Percentiles rank a stretch among this genome's conserved stretches.
Conservation (phyloP, 768 basidiomycete genomes). For the Postia placenta region DNA sequence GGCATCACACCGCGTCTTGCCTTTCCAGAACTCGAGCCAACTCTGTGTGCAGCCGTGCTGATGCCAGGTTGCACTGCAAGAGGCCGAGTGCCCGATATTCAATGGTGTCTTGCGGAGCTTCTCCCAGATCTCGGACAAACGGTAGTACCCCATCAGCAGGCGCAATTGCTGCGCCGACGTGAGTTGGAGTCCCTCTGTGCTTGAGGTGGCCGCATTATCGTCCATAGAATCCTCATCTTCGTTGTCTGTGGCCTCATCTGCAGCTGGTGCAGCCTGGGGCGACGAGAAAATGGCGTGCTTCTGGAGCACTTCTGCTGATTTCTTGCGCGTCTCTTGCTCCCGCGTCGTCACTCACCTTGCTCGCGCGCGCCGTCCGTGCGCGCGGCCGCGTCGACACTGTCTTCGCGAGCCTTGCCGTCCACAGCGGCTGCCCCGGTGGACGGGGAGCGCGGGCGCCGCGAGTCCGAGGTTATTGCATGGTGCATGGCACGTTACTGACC, state of each 20-base stretch:
- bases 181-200: conserved; percentile 41
- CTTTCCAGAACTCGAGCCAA: conserved; percentile 79
- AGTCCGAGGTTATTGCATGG: too few relatives aligned
- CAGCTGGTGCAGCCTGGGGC: conserved; percentile 14
- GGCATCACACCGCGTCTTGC: conserved; percentile 57
- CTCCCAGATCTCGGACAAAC: conserved; percentile 64
- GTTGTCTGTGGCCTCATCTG: conserved; percentile 12
- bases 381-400: conserved; percentile 13
- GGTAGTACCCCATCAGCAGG: conserved; percentile 63
- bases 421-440: too few relatives aligned
- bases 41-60: conserved; percentile 66
- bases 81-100: conserved; percentile 56
- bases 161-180: conserved; percentile 54
- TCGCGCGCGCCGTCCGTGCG: conserved; percentile 8
- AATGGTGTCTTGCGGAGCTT: conserved; percentile 49
- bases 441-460: too few relatives aligned
- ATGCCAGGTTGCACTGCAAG: conserved; percentile 66
- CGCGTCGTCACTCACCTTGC: too few relatives aligned
- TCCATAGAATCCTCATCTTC: conserved; percentile 26
- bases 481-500: too few relatives aligned
- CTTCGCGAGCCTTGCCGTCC: too few relatives aligned
- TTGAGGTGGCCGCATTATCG: too few relatives aligned
- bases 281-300: conserved; percentile 41
- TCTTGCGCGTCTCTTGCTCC: too few relatives aligned
- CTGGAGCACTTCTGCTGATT: conserved; percentile 68